A percentile compares a stretch with the other conserved stretches of the same genome.
Conservation (phyloP, 495 filamentous ascomycete genomes). For the Penicillium pulvis region DNA sequence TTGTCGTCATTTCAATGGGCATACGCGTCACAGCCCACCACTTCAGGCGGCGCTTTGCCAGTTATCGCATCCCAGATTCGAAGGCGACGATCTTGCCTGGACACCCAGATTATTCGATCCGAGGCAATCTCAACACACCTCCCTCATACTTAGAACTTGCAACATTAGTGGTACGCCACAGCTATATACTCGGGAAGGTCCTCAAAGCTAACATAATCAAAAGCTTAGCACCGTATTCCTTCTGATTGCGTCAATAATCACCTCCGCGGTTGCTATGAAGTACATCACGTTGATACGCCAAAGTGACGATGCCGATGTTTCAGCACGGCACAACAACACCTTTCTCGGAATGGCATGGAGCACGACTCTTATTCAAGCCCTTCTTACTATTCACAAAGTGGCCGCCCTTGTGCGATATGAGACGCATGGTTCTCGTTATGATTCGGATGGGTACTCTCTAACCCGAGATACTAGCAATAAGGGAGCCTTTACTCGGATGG, state of each 20-base stretch:
- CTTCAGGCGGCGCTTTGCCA: neutral
- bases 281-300: neutral
- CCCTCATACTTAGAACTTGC: neutral
- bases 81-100: neutral
- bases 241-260: neutral
- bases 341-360: neutral
- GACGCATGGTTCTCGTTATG: neutral
- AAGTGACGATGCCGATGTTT: neutral
- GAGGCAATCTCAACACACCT: neutral
- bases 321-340: neutral
- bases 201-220: neutral
- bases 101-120: neutral
- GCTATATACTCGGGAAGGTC: neutral
- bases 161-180: neutral
- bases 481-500: neutral
- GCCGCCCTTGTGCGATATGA: neutral
- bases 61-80: neutral
- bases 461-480: neutral
- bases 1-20: neutral
- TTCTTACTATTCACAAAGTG: neutral
- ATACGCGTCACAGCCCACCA: neutral
- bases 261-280: neutral
- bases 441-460: neutral
- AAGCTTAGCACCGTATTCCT: neutral
- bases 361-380: neutral